phyloP scores from a whole-genome alignment of 768 basidiomycete species.

The Exidia glandulosa region DNA sequence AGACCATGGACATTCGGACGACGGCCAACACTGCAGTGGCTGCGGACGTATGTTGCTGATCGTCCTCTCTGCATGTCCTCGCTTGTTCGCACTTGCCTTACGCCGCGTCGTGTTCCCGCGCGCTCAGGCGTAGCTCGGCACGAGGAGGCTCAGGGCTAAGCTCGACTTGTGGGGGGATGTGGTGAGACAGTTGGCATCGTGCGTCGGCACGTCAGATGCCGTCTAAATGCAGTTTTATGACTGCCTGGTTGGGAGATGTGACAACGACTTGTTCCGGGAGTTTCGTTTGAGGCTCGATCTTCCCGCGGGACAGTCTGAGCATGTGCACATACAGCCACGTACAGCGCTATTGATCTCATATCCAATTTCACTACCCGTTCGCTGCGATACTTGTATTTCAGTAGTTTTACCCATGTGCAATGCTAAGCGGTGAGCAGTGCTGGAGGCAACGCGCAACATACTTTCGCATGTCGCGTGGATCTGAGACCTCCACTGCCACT shows the following conservation, averaged over 20 bases:
- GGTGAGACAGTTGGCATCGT: too few relatives aligned
- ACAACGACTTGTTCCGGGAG: not conserved
- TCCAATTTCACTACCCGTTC: too few relatives aligned
- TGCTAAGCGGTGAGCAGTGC: too few relatives aligned
- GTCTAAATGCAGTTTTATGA: not conserved
- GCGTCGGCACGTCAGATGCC: too few relatives aligned
- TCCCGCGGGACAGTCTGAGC: not conserved
- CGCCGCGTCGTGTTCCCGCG: not conserved
- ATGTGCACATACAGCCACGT: not conserved
- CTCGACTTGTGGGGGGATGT: not conserved
- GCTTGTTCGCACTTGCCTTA: not conserved
- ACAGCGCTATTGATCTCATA: not conserved
- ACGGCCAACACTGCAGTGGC: too few relatives aligned
- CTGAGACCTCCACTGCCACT: too few relatives aligned
- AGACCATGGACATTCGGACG: too few relatives aligned
- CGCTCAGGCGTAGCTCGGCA: not conserved
- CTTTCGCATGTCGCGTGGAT: too few relatives aligned
- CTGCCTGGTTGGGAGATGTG: not conserved
- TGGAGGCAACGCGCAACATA: too few relatives aligned
- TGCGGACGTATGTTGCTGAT: too few relatives aligned
- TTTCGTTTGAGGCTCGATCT: not conserved
- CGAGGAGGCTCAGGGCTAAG: not conserved
- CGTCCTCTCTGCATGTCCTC: not conserved
- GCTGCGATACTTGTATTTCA: too few relatives aligned
- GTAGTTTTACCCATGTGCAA: too few relatives aligned